Percentiles rank a stretch among this genome's conserved stretches.
Conservation (phyloP, 192 early-diverging fungal genomes). For the Pecoramyces ruminantium region DNA sequence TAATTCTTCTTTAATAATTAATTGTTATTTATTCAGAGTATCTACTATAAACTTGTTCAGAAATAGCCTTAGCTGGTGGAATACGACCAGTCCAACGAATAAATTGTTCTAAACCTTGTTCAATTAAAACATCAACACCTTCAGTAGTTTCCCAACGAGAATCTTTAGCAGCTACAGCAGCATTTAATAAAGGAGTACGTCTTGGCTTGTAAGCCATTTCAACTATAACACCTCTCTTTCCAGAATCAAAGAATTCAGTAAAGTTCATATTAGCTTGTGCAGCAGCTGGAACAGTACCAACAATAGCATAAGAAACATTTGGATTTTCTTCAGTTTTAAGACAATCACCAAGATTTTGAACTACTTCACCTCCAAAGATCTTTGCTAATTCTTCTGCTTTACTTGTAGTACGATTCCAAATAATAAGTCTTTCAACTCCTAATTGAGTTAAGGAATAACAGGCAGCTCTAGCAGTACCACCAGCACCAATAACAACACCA, state of each 20-base stretch:
- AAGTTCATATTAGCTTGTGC: slow-evolving; percentile 21
- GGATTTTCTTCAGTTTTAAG: slow-evolving; percentile 12
- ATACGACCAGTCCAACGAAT: slow-evolving; percentile 59
- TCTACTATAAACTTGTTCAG: slow-evolving; percentile 18
- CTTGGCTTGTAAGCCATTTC: slow-evolving; percentile 92
- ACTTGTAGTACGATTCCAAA: slow-evolving; percentile 74
- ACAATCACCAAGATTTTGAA: slow-evolving; percentile 31
- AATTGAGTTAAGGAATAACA: slow-evolving; percentile 57
- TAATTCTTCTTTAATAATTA: too few relatives aligned
- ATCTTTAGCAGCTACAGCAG: slow-evolving; percentile 11
- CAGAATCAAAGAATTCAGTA: background rate
- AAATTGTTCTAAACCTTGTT: slow-evolving; percentile 87
- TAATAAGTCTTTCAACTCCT: slow-evolving; percentile 39
- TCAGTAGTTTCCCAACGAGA: slow-evolving; percentile 32
- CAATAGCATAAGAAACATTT: slow-evolving; percentile 35
- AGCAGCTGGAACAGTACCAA: slow-evolving; percentile 72
- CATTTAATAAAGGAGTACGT: slow-evolving; percentile 53
- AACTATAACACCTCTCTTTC: slow-evolving; percentile 50
- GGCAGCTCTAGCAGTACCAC: slow-evolving; percentile 85
- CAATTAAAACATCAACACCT: slow-evolving; percentile 76
- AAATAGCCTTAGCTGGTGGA: slow-evolving; percentile 32
- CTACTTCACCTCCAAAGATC: slow-evolving; percentile 10
- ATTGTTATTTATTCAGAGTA: slow-evolving; percentile 1
- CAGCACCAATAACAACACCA: slow-evolving; percentile 85
- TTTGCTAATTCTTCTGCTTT: slow-evolving; percentile 49